Conservation (phyloP, 73 alveolate species). For the Paramecium primaurelia region DNA sequence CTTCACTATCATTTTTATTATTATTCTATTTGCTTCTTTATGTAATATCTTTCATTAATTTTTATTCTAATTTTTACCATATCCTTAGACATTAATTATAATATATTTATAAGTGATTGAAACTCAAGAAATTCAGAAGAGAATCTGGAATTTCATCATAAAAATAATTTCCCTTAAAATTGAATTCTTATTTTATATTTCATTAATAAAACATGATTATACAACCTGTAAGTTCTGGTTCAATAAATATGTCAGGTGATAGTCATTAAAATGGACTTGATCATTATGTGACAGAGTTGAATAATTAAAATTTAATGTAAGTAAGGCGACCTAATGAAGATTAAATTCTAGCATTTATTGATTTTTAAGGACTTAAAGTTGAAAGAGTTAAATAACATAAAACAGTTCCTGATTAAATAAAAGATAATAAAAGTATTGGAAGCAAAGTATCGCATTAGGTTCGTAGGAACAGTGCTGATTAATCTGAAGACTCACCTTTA, state of each 20-base stretch:
- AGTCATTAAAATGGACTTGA: constrained; percentile 3
- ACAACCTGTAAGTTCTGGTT: neutral
- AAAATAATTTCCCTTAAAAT: neutral
- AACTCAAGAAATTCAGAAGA: neutral
- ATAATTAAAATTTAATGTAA: neutral
- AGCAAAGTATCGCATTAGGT: neutral
- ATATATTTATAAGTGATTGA: neutral
- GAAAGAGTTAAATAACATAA: neutral
- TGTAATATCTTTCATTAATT: too few relatives aligned
- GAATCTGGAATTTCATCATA: neutral
- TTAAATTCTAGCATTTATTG: neutral
- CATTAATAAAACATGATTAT: neutral
- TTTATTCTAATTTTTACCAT: too few relatives aligned
- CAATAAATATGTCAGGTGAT: neutral
- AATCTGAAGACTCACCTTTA: neutral
- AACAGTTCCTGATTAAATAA: neutral
- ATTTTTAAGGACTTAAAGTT: neutral
- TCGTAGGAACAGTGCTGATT: neutral
- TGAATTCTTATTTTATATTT: neutral
- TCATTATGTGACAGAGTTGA: constrained; percentile 10
- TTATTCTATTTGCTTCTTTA: neutral
- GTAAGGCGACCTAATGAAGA: constrained; percentile 39
- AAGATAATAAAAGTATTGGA: neutral
- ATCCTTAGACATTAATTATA: too few relatives aligned
- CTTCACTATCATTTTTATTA: neutral